A percentile compares a stretch with the other conserved stretches of the same genome.
Conservation (phyloP, 2,329 filamentous ascomycete genomes). For the Ceratocystiopsis minuta region DNA sequence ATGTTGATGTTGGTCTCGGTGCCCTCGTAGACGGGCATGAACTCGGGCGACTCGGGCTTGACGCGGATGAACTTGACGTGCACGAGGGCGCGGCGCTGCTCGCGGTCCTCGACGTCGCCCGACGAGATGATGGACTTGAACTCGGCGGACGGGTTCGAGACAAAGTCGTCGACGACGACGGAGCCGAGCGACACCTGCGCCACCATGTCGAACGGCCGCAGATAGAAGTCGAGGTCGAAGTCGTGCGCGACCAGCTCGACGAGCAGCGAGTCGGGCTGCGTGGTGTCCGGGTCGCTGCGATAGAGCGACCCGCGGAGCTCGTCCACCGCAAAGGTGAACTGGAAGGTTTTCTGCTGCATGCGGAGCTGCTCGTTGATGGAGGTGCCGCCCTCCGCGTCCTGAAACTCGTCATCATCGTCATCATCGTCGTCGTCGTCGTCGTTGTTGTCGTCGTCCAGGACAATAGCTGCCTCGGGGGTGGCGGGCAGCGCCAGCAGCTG, state of each 20-base stretch:
- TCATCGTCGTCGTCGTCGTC: slow-evolving; percentile 46
- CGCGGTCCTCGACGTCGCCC: slow-evolving; percentile 50
- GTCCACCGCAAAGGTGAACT: slow-evolving; percentile 93
- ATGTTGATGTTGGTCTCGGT: slow-evolving; percentile 87
- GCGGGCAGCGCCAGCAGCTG: slow-evolving; percentile 47
- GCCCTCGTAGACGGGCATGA: slow-evolving; percentile 78
- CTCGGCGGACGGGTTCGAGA: slow-evolving; percentile 71
- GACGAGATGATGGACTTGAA: slow-evolving; percentile 98
- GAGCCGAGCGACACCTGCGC: slow-evolving; percentile 79
- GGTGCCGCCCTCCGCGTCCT: slow-evolving; percentile 43
- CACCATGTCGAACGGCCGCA: slow-evolving; percentile 79
- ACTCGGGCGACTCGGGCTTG: slow-evolving; percentile 81
- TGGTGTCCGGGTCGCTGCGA: slow-evolving; percentile 62
- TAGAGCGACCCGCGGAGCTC: slow-evolving; percentile 86
- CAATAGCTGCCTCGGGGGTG: slow-evolving; percentile 50
- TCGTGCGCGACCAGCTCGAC: slow-evolving; percentile 82
- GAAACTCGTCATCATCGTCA: slow-evolving; percentile 44
- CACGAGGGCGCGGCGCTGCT: slow-evolving; percentile 65
- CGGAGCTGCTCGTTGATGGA: slow-evolving; percentile 40
- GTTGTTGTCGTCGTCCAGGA: slow-evolving; percentile 50
- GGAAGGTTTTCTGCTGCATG: slow-evolving; percentile 77
- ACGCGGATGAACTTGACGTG: slow-evolving; percentile 79
- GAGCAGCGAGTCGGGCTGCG: slow-evolving; percentile 60
- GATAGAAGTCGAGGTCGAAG: slow-evolving; percentile 75
- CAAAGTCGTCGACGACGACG: slow-evolving; percentile 82